phyloP scores from a whole-genome alignment of 129 eudicot genomes.

The Flaveria sonorensis region DNA sequence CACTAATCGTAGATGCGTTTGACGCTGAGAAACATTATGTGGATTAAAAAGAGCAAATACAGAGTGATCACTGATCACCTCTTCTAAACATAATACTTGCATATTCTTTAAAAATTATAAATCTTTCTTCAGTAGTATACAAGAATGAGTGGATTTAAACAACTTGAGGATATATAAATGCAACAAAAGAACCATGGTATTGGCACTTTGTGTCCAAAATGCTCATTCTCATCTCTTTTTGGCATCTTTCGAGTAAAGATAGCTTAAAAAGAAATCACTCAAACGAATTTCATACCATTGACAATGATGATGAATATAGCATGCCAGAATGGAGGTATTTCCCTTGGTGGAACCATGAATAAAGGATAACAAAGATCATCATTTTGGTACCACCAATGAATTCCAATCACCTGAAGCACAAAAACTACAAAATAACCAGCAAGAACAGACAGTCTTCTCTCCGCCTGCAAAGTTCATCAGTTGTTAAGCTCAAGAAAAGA shows the following conservation, averaged over 20 bases:
- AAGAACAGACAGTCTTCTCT: slow-evolving; percentile 65
- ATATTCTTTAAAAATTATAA: background rate
- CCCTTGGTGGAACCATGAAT: slow-evolving; percentile 44
- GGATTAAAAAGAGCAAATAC: background rate
- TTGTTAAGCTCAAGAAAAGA: slow-evolving; percentile 8
- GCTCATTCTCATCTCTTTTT: background rate
- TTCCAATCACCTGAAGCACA: slow-evolving; percentile 54
- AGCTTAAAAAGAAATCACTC: background rate
- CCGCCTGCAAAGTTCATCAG: slow-evolving; percentile 57
- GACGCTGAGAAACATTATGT: background rate
- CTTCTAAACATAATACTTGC: background rate
- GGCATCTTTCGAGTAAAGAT: background rate
- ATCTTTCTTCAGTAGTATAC: background rate
- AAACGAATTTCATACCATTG: slow-evolving; percentile 32
- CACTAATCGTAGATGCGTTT: background rate
- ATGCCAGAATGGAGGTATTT: slow-evolving; percentile 47
- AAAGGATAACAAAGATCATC: slow-evolving; percentile 44
- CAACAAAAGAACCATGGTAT: background rate
- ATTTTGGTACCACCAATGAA: slow-evolving; percentile 39
- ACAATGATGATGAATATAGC: slow-evolving; percentile 44
- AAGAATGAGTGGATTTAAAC: slow-evolving; percentile 1
- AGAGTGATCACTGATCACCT: background rate
- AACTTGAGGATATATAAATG: background rate
- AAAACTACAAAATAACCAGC: slow-evolving; percentile 55
- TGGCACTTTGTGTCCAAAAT: background rate